phyloP scores from a whole-genome alignment of 2,329 filamentous ascomycete genomes.

The Trichoderma oligosporum region DNA sequence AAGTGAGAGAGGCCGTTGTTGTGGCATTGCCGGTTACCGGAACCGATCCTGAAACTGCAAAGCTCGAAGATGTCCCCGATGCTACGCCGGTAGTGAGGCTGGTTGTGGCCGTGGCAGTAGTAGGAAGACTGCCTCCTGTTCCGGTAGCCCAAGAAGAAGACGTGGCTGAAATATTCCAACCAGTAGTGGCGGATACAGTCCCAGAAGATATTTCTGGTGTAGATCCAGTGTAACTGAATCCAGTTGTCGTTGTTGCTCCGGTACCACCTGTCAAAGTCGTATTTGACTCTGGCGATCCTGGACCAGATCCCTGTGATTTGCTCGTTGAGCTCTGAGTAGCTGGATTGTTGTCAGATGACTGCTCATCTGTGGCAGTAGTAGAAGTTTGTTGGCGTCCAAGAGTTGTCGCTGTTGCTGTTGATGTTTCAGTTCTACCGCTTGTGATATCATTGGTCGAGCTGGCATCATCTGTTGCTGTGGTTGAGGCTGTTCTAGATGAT shows the following conservation, averaged over 20 bases:
- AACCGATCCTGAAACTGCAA: background rate
- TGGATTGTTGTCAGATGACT: background rate
- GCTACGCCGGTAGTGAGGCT: background rate
- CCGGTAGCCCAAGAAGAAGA: background rate
- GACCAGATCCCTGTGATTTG: background rate
- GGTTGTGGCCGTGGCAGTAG: background rate
- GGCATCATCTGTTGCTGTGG: background rate
- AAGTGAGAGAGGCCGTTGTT: background rate
- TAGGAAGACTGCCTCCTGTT: background rate
- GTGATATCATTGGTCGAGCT: background rate
- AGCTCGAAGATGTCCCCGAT: background rate
- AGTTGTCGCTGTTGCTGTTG: no score
- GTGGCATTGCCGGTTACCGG: conserved; percentile 1
- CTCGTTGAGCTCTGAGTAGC: background rate
- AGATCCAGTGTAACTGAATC: background rate
- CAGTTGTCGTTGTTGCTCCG: background rate
- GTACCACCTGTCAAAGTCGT: background rate
- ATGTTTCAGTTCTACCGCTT: background rate
- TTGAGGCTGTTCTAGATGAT: background rate
- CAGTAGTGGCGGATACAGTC: background rate
- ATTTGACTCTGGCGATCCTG: background rate
- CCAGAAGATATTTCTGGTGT: conserved; percentile 4
- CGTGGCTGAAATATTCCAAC: conserved; percentile 13
- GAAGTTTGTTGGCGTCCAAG: background rate
- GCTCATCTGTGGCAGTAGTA: background rate